These are phyloP conservation scores for Saturnispora besseyi DNA, from an alignment of 805 yeast species.

Conservation along the genomic window DNA sequence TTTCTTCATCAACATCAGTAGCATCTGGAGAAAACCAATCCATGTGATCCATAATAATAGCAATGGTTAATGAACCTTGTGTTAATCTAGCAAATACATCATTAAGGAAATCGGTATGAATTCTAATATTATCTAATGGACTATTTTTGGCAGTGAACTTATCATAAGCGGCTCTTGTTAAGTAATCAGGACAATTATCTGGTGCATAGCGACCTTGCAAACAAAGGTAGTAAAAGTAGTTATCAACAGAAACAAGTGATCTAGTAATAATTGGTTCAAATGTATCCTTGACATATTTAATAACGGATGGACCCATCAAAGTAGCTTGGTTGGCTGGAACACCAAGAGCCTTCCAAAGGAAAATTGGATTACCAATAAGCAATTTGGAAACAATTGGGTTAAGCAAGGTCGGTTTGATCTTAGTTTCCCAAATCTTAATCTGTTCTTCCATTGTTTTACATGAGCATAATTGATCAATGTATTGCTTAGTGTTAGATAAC, in stretches of 20 bases:
- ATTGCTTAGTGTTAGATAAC: conserved; percentile 41
- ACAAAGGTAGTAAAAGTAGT: conserved; percentile 69
- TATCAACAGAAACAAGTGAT: conserved; percentile 57
- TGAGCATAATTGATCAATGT: conserved; percentile 47
- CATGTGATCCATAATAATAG: conserved; percentile 86
- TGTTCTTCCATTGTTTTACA: conserved; percentile 57
- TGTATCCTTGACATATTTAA: conserved; percentile 67
- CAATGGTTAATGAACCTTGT: conserved; percentile 57
- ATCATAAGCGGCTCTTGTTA: conserved; percentile 50
- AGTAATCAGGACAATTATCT: conserved; percentile 68
- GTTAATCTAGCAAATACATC: conserved; percentile 65
- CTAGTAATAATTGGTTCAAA: conserved; percentile 64
- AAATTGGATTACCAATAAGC: conserved; percentile 73
- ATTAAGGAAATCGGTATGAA: conserved; percentile 72
- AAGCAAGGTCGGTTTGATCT: conserved; percentile 60
- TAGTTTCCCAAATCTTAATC: conserved; percentile 49
- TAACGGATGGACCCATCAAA: conserved; percentile 66
- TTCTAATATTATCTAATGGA: conserved; percentile 60
- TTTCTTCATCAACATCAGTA: conserved; percentile 55
- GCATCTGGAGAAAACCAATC: conserved; percentile 77
- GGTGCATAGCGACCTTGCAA: conserved; percentile 52
- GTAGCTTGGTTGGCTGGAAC: conserved; percentile 80
- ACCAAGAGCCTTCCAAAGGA: conserved; percentile 84
- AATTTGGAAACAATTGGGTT: conserved; percentile 60
- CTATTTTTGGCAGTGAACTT: conserved; percentile 36